phyloP scores from a whole-genome alignment of 768 basidiomycete genomes.

The Lactarius evosmus region DNA sequence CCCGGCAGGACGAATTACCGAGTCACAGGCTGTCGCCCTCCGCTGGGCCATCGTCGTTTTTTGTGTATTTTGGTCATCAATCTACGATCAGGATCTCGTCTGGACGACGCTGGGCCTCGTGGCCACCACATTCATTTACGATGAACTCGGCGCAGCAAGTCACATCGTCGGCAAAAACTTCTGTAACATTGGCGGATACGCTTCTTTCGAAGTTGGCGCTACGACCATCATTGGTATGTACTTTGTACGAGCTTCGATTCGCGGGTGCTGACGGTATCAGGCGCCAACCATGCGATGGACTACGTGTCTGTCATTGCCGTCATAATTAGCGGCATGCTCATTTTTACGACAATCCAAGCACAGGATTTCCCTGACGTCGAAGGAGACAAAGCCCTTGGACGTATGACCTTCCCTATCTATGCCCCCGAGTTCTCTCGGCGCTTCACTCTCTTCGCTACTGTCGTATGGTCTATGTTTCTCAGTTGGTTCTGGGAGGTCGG shows the following conservation, averaged over 20 bases:
- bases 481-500: conserved; percentile 29
- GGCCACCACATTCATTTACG: conserved; percentile 29
- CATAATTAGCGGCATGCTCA: conserved; percentile 27
- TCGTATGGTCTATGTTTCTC: conserved; percentile 29
- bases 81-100: conserved; percentile 22
- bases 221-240: conserved; percentile 25
- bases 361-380: conserved; percentile 32
- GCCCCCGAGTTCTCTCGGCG: conserved; percentile 28
- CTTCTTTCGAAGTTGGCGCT: conserved; percentile 30
- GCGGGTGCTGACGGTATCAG: conserved; percentile 23
- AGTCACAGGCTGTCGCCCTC: conserved; percentile 23
- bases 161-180: conserved; percentile 29
- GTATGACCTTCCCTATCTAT: conserved; percentile 30
- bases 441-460: conserved; percentile 29
- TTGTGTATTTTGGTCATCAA: conserved; percentile 26
- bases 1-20: conserved; percentile 31
- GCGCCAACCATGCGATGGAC: conserved; percentile 24
- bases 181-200: conserved; percentile 29
- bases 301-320: conserved; percentile 28
- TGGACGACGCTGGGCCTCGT: conserved; percentile 27
- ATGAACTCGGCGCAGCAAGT: conserved; percentile 22
- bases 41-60: conserved; percentile 27
- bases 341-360: conserved; percentile 31
- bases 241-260: conserved; percentile 12
- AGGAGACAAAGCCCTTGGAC: conserved; percentile 29